These are phyloP conservation scores for Yarrowia keelungensis DNA, from an alignment of 805 yeast genomes.

Conservation along the genomic window DNA sequence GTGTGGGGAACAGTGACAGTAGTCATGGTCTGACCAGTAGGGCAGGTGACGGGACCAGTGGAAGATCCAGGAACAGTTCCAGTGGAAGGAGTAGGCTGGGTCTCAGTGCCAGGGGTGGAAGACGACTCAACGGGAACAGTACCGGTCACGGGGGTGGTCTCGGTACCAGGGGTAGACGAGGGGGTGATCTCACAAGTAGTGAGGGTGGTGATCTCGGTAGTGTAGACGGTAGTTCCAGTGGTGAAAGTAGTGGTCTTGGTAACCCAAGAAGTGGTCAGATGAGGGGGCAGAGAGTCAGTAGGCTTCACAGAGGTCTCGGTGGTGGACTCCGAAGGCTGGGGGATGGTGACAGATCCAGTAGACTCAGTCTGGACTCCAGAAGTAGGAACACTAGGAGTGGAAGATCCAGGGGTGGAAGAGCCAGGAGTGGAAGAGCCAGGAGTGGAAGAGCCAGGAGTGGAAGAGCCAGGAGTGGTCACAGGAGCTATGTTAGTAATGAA, in stretches of 20 bases:
- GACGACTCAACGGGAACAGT: not conserved
- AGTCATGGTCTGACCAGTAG: constrained; percentile 11
- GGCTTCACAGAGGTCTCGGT: constrained; percentile 12
- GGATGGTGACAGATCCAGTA: not conserved
- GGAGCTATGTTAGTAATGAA: not conserved
- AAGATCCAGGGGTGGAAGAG: not conserved
- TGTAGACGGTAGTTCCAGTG: constrained; percentile 7
- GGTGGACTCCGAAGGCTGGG: not conserved
- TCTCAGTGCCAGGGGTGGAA: constrained; percentile 3
- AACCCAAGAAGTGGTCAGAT: constrained; percentile 12
- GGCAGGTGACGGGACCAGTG: not conserved
- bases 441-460: constrained; percentile 1
- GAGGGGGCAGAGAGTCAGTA: constrained; percentile 3
- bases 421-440: constrained; percentile 5
- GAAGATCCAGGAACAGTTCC: not conserved
- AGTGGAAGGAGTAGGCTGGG: not conserved
- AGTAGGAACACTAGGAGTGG: constrained; percentile 8
- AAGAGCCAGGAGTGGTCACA: constrained; percentile 7
- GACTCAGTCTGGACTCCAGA: not conserved
- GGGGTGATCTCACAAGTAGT: constrained; percentile 21
- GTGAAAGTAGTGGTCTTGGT: constrained; percentile 11
- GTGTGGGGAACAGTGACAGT: constrained; percentile 4
- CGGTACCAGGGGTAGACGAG: not conserved
- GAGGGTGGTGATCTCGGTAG: constrained; percentile 10
- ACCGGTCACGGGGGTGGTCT: no score